phyloP scores from a whole-genome alignment of 75 land plant genomes.

The Ceratopteris richardii region DNA sequence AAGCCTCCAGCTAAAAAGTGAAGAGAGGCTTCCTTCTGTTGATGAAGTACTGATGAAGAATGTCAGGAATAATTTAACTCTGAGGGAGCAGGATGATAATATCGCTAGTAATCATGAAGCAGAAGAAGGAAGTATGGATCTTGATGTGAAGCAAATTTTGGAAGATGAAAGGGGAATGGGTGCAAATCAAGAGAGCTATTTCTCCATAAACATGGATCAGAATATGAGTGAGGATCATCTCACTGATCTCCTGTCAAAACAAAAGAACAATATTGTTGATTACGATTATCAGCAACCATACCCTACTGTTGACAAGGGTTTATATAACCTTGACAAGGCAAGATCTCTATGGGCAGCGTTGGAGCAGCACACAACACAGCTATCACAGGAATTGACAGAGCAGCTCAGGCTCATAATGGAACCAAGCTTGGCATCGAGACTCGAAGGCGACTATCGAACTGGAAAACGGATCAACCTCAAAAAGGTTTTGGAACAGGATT shows the following conservation, averaged over 20 bases:
- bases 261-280: slow-evolving; percentile 23
- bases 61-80: background rate
- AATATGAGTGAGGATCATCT: slow-evolving; percentile 7
- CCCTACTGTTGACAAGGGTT: no score
- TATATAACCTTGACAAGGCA: slow-evolving; percentile 35
- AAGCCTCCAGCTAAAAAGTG: background rate
- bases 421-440: slow-evolving; percentile 92
- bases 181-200: background rate
- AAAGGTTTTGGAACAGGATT: slow-evolving; percentile 31
- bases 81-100: slow-evolving; percentile 2
- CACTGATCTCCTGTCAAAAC: slow-evolving; percentile 3
- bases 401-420: slow-evolving; percentile 90
- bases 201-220: slow-evolving; percentile 27
- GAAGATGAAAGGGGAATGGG: background rate
- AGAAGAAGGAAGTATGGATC: background rate
- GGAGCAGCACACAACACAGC: slow-evolving; percentile 56
- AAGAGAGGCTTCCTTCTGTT: background rate
- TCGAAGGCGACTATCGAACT: slow-evolving; percentile 91
- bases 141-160: background rate
- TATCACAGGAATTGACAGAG: slow-evolving; percentile 94
- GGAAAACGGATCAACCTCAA: slow-evolving; percentile 98
- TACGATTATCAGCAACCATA: slow-evolving; percentile 18
- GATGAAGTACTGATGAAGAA: slow-evolving; percentile 12
- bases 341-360: slow-evolving; percentile 61
- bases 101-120: slow-evolving; percentile 15